Evolutionary conservation across 345 rosid genomes (phyloP), one percentile per base, ranked within the genome.

Genomic region (Hibiscus mutabilis): DNA sequence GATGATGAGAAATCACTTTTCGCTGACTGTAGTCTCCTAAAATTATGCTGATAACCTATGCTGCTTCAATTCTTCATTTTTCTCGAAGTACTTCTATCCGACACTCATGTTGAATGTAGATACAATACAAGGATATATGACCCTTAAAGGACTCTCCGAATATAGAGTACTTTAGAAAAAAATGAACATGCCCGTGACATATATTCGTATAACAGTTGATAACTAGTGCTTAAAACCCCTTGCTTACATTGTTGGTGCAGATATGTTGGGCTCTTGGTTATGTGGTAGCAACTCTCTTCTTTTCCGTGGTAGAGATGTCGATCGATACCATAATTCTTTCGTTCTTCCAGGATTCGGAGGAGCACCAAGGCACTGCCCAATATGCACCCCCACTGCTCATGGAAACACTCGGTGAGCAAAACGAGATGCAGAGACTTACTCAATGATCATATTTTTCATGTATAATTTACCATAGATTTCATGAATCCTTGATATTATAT

Each of bases 281-380:
- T 57, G 80, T 86, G 18, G 99, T 90, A 47, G 99, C 97, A 2
- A 80, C 92, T 16, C 93, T 95, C 58, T 95, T 95, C 93, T 95
- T 95, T 52, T 90, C 88, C 0, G 97, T 95, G 78, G 96, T 95
- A 57, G 99, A 95, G 87, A 90, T 92, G 97, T 90, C 99, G 0
- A 89, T 95, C 9, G 97, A 95, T 78, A 89, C 99, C 3, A 89
- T 92, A 74, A 92, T 95, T 60, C 97, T 95, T 27, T 95, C 99
- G 8, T 95, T 86, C 81, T 95, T 97, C 72, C 99, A 90, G 86
- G 99, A 92, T 74, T 84, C 98, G 0, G 99, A 95, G 73, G 98
- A 95, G 87, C 92, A 95, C 82, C 91, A 95, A 78, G 99, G 99
- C 46, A 90, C 89, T 1, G 99, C 99, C 18, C 99, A 87, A 72